phyloP scores from a whole-genome alignment of 1,139 yeast species.

The Pichia sp. region DNA sequence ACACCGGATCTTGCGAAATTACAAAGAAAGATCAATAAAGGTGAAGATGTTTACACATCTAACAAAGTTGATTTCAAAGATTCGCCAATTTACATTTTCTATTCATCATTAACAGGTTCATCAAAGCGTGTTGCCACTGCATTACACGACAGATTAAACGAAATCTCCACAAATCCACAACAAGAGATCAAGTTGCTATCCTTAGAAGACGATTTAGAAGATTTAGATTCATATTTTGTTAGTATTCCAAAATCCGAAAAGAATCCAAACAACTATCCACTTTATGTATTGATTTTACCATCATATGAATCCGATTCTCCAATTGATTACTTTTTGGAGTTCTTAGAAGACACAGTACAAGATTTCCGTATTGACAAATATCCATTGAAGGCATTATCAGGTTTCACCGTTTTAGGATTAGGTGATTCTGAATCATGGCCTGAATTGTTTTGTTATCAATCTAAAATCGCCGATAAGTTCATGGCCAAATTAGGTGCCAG shows the following conservation, averaged over 20 bases:
- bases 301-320: slow-evolving; percentile 95
- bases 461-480: slow-evolving; percentile 70
- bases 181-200: slow-evolving; percentile 57
- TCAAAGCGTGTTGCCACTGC: slow-evolving; percentile 66
- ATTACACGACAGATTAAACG: slow-evolving; percentile 38
- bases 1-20: slow-evolving; percentile 9
- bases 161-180: slow-evolving; percentile 32
- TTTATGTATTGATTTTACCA: slow-evolving; percentile 80
- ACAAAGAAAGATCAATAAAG: slow-evolving; percentile 1
- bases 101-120: slow-evolving; percentile 84
- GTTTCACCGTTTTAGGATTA: slow-evolving; percentile 82
- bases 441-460: slow-evolving; percentile 84
- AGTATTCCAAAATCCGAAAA: slow-evolving; percentile 51
- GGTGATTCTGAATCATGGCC: slow-evolving; percentile 93
- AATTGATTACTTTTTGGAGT: slow-evolving; percentile 81
- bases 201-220: slow-evolving; percentile 79
- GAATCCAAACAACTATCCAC: slow-evolving; percentile 30
- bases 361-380: slow-evolving; percentile 85
- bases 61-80: slow-evolving; percentile 38
- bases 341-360: slow-evolving; percentile 73
- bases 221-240: slow-evolving; percentile 78
- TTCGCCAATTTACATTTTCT: slow-evolving; percentile 62
- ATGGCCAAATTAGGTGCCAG: slow-evolving; percentile 82
- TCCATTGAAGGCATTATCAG: slow-evolving; percentile 66
- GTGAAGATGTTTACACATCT: slow-evolving; percentile 31